Evolutionary conservation across 768 basidiomycete genomes (phyloP).

Genomic region (Kwoniella botswanensis): DNA sequence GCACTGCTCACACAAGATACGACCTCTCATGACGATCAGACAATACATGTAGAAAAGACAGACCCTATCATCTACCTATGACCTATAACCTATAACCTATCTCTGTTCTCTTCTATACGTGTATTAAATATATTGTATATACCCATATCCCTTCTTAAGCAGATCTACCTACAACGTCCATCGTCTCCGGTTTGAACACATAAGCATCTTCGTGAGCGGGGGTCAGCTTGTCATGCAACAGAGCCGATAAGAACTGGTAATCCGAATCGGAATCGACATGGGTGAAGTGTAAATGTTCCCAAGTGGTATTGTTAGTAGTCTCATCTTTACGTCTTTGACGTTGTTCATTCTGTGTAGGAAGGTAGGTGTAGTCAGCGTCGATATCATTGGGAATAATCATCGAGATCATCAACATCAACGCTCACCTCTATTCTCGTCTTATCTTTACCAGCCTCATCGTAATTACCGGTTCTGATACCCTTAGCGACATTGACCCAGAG

Average conservation of each 20-base stretch:
- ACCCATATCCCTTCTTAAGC: neutral
- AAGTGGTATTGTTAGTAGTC: conserved; percentile 69
- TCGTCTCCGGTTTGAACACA: conserved; percentile 62
- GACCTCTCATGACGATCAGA: neutral
- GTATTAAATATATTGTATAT: neutral
- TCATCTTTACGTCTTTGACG: conserved; percentile 87
- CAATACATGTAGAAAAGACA: neutral
- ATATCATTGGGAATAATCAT: conserved; percentile 72
- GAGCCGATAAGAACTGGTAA: conserved; percentile 71
- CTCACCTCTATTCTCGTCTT: conserved; percentile 88
- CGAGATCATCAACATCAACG: conserved; percentile 17
- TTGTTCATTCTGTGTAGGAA: conserved; percentile 75
- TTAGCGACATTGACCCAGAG: conserved; percentile 86
- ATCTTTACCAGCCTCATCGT: conserved; percentile 84
- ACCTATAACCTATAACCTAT: neutral
- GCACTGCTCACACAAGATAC: neutral
- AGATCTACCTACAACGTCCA: conserved; percentile 15
- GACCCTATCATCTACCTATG: conserved; percentile 5
- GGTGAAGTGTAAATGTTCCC: conserved; percentile 78
- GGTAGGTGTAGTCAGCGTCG: too few species aligned
- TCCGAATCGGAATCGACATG: conserved; percentile 72
- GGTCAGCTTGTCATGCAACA: conserved; percentile 64
- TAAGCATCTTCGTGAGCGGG: conserved; percentile 80
- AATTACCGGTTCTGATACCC: conserved; percentile 89
- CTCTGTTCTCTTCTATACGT: neutral